Percentiles rank a stretch among this genome's conserved stretches.
These are phyloP conservation scores for Rhododendron mucronatum DNA, from an alignment of 148 eudicot genomes.

Conservation along the genomic window DNA sequence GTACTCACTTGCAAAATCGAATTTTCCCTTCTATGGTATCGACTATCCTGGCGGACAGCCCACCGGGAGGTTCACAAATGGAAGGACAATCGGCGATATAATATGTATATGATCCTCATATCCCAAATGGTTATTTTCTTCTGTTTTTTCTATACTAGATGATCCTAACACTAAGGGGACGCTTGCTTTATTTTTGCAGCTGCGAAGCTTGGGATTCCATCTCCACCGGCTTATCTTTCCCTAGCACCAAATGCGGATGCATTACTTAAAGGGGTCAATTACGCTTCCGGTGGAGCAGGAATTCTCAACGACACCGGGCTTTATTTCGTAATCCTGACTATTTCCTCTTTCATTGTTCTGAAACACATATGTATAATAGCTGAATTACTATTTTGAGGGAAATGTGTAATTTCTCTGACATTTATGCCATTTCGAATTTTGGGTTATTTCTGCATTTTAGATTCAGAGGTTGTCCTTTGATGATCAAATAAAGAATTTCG, in stretches of 20 bases:
- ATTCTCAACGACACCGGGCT: conserved; percentile 90
- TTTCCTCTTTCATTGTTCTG: not conserved
- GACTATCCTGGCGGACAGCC: conserved; percentile 64
- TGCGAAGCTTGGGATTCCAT: conserved; percentile 60
- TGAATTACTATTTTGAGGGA: not conserved
- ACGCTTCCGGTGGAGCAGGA: conserved; percentile 97
- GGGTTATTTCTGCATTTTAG: conserved; percentile 18
- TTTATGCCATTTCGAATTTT: not conserved
- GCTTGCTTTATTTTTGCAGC: conserved; percentile 30
- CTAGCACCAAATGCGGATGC: conserved; percentile 51
- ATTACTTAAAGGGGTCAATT: conserved; percentile 77
- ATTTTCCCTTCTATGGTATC: conserved; percentile 74
- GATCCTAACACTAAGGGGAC: not conserved
- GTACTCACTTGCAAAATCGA: conserved; percentile 72
- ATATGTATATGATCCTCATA: conserved; percentile 3
- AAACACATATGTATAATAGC: not conserved
- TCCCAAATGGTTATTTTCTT: not conserved
- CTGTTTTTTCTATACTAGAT: not conserved
- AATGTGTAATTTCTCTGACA: not conserved
- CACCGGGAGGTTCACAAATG: conserved; percentile 91
- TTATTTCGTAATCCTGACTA: conserved; percentile 51
- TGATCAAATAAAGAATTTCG: conserved; percentile 68
- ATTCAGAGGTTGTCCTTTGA: conserved; percentile 71
- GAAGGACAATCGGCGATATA: conserved; percentile 84
- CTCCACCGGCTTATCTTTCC: conserved; percentile 86